These are phyloP conservation scores for Aspergillus udagawae DNA, from an alignment of 2,329 filamentous ascomycete species.

Conservation along the genomic window DNA sequence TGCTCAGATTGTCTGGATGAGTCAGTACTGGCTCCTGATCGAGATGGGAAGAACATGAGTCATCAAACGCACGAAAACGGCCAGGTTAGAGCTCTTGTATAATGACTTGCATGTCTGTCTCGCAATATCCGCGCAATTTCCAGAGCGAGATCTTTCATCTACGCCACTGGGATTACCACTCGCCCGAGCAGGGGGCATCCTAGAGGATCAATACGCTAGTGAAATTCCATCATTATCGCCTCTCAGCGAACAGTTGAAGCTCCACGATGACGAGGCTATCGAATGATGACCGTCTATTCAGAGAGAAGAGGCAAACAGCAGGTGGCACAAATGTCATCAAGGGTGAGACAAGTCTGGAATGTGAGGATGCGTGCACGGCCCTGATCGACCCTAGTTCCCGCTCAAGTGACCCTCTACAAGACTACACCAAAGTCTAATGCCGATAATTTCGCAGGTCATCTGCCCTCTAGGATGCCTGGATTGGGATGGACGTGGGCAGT, in stretches of 20 bases:
- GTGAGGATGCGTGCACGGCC: conserved; percentile 21
- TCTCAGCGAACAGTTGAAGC: background rate
- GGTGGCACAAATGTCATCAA: background rate
- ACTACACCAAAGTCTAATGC: background rate
- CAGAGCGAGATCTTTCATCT: background rate
- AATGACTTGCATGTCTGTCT: background rate
- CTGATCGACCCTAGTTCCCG: conserved; percentile 23
- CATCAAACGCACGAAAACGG: background rate
- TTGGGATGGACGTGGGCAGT: background rate
- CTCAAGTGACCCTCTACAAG: conserved; percentile 24
- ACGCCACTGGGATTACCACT: background rate
- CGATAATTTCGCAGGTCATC: background rate
- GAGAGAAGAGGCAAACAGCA: background rate
- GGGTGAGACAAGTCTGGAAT: conserved; percentile 2
- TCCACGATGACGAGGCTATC: background rate
- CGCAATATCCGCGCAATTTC: background rate
- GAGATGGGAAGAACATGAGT: background rate
- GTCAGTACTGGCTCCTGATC: background rate
- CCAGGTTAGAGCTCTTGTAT: background rate
- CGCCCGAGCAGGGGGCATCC: background rate
- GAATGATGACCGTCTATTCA: background rate
- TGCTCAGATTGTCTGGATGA: background rate
- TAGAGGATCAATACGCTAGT: background rate
- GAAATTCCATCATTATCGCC: background rate
- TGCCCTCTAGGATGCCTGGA: background rate